Conservation (phyloP, 2,329 filamentous ascomycete genomes). For the Talaromyces sp. region DNA sequence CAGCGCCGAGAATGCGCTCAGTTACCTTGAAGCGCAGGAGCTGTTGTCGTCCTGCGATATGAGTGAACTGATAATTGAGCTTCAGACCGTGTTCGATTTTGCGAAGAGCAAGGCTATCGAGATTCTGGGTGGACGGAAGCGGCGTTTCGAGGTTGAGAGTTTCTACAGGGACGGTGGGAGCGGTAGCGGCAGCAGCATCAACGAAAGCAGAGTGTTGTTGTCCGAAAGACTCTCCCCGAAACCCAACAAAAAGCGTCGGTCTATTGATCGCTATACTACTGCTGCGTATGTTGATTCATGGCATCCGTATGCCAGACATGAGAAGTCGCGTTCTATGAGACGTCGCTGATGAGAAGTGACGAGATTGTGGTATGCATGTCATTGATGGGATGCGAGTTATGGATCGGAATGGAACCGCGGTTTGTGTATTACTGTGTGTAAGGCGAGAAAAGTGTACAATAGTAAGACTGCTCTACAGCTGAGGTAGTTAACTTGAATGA, state of each 20-base stretch:
- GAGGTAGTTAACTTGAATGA: neutral
- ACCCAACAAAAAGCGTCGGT: neutral
- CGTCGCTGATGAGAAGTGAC: neutral
- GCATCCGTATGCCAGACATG: constrained; percentile 4
- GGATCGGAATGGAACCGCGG: neutral
- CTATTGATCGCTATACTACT: constrained; percentile 7
- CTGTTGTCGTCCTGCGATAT: constrained; percentile 24
- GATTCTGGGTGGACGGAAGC: constrained; percentile 40
- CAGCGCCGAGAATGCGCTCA: constrained; percentile 44
- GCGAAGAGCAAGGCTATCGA: constrained; percentile 37
- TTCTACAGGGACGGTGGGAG: neutral
- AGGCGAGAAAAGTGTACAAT: neutral
- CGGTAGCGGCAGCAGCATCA: neutral
- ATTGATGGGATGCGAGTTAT: neutral
- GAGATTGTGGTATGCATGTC: neutral
- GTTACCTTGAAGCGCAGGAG: constrained; percentile 33
- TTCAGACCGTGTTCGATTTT: constrained; percentile 34
- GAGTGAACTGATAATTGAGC: constrained; percentile 24
- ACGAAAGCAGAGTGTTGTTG: neutral
- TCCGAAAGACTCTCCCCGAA: neutral
- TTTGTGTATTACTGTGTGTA: neutral
- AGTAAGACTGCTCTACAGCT: neutral
- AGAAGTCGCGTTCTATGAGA: neutral
- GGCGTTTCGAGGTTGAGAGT: constrained; percentile 36
- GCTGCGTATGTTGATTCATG: neutral